A percentile compares a stretch with the other conserved stretches of the same genome.
Evolutionary conservation across 306 rosid genomes (phyloP).

Genomic region (Rosa persica): DNA sequence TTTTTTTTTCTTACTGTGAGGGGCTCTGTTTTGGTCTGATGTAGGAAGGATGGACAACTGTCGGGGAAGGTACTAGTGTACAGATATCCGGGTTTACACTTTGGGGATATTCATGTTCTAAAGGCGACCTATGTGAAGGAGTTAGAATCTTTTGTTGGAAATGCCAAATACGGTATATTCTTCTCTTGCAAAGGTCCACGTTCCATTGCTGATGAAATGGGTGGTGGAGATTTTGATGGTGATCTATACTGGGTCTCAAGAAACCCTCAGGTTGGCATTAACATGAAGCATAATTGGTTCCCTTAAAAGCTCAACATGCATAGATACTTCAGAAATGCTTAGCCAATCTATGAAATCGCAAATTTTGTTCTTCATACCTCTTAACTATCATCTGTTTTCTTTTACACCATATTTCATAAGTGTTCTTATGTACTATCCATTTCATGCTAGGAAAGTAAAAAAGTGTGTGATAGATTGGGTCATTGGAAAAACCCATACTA

Average conservation of each 20-base stretch:
- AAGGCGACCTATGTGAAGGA: conserved; percentile 48
- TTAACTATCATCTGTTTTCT: background rate
- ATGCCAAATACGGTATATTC: conserved; percentile 70
- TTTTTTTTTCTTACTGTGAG: background rate
- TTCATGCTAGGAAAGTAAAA: background rate
- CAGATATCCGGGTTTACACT: conserved; percentile 76
- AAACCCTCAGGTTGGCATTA: conserved; percentile 55
- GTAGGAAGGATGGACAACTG: conserved; percentile 64
- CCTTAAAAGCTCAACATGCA: background rate
- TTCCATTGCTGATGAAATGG: conserved; percentile 76
- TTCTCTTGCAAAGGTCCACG: conserved; percentile 76
- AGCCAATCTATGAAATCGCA: background rate
- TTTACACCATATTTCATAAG: background rate
- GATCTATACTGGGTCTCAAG: conserved; percentile 81
- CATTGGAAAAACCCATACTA: background rate
- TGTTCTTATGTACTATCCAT: background rate
- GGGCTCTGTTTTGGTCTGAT: background rate
- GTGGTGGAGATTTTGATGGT: conserved; percentile 88
- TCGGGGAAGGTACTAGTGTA: conserved; percentile 75
- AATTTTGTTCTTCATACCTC: background rate
- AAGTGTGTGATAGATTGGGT: background rate
- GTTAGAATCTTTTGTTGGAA: conserved; percentile 55
- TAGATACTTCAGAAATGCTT: background rate
- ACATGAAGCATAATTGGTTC: background rate
- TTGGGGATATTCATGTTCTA: conserved; percentile 74